Percentiles rank a stretch among this genome's conserved stretches.
Conservation (phyloP, 2,329 filamentous ascomycete species). For the Fusarium equiseti region DNA sequence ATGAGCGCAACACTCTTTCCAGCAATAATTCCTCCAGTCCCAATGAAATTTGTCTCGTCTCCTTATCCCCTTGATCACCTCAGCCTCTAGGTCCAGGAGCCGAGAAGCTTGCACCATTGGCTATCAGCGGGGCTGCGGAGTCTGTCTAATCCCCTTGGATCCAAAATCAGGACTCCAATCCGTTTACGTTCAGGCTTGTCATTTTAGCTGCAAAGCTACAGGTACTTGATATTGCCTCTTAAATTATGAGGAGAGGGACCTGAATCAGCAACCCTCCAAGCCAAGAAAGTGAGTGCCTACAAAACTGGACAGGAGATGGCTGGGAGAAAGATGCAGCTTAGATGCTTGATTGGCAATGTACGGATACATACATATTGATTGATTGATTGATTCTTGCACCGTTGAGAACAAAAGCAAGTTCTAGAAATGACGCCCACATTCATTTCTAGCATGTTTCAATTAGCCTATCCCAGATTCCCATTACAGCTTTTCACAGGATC, state of each 20-base stretch:
- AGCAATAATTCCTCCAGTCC: background rate
- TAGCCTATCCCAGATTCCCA: constrained; percentile 5
- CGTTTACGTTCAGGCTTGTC: constrained; percentile 34
- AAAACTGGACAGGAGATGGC: background rate
- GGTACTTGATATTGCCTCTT: constrained; percentile 37
- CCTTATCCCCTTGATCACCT: constrained; percentile 10
- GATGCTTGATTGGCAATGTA: background rate
- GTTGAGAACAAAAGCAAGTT: constrained; percentile 6
- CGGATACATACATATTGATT: background rate
- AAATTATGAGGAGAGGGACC: constrained; percentile 37
- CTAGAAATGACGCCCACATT: constrained; percentile 16
- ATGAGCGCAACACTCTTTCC: background rate
- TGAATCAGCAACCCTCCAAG: constrained; percentile 40
- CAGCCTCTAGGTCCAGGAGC: constrained; percentile 11
- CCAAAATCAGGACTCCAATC: constrained; percentile 36
- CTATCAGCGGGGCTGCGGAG: constrained; percentile 33
- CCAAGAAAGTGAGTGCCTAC: constrained; percentile 4
- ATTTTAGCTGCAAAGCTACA: constrained; percentile 42
- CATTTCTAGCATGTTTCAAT: background rate
- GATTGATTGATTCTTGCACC: background rate
- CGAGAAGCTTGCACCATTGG: constrained; percentile 35
- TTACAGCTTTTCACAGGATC: constrained; percentile 5
- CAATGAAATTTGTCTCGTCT: constrained; percentile 7
- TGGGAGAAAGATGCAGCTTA: background rate
- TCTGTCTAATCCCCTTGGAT: constrained; percentile 31